A percentile compares a stretch with the other conserved stretches of the same genome.
Conservation (phyloP, 805 yeast genomes). For the Suhomyces prunicola region DNA sequence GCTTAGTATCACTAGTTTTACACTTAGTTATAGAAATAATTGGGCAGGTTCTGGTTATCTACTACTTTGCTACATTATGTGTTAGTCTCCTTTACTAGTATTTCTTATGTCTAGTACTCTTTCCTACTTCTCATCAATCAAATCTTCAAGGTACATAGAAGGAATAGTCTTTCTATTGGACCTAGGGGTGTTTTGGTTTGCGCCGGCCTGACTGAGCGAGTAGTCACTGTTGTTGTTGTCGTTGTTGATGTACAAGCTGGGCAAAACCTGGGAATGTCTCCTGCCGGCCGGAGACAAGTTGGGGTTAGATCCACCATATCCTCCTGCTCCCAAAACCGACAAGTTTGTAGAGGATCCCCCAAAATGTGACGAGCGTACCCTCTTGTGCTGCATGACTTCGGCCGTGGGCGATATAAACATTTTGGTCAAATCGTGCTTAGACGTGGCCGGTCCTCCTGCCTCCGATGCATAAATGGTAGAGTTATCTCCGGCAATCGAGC, state of each 20-base stretch:
- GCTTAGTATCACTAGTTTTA: too few species aligned
- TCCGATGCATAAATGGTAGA: conserved; percentile 35
- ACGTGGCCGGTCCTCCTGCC: conserved; percentile 22
- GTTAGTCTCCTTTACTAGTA: neutral
- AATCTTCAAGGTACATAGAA: conserved; percentile 48
- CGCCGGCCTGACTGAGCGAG: conserved; percentile 10
- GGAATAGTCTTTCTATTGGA: conserved; percentile 40
- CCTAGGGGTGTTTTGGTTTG: conserved; percentile 9
- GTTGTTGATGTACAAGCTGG: conserved; percentile 39
- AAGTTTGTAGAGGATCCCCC: conserved; percentile 14
- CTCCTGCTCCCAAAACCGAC: conserved; percentile 13
- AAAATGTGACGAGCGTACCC: conserved; percentile 24
- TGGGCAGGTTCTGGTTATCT: too few species aligned
- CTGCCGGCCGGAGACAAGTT: conserved; percentile 23
- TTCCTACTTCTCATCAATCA: conserved; percentile 35
- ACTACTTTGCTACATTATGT: neutral
- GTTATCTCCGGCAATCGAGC: conserved; percentile 28
- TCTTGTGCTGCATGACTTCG: conserved; percentile 57
- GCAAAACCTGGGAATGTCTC: conserved; percentile 30
- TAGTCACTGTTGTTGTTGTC: conserved; percentile 34
- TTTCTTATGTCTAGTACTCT: neutral
- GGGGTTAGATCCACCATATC: conserved; percentile 15
- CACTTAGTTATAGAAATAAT: too few species aligned
- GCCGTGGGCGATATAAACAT: conserved; percentile 81
- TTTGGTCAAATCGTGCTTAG: conserved; percentile 41